A percentile compares a stretch with the other conserved stretches of the same genome.
phyloP scores from a whole-genome alignment of 1,284 basidiomycete species.

The Irpex lacteus region DNA sequence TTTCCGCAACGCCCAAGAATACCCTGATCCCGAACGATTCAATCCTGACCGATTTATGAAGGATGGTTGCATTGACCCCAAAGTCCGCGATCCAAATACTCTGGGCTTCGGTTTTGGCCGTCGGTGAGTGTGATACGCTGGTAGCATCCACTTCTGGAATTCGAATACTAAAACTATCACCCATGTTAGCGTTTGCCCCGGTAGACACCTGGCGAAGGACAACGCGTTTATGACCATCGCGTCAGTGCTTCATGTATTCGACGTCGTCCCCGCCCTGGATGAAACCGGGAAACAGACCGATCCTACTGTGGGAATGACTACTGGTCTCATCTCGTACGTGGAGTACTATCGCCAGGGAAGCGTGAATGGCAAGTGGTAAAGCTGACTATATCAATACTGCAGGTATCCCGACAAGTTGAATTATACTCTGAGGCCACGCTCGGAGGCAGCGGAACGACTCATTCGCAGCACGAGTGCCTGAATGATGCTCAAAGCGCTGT shows the following conservation, averaged over 20 bases:
- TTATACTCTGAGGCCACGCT: background rate
- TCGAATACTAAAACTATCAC: background rate
- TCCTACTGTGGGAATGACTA: background rate
- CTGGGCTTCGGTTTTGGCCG: constrained; percentile 24
- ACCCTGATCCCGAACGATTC: background rate
- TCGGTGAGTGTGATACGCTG: constrained; percentile 14
- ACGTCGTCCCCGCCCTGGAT: constrained; percentile 14
- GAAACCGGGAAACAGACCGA: background rate
- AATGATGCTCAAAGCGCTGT: background rate
- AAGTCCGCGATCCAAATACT: constrained; percentile 7
- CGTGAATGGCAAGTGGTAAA: background rate
- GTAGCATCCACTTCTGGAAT: background rate
- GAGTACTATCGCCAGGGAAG: too few species aligned
- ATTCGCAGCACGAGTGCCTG: background rate
- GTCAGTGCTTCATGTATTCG: constrained; percentile 19
- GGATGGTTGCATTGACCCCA: constrained; percentile 1
- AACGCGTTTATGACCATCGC: constrained; percentile 24
- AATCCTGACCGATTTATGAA: background rate
- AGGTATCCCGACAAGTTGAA: background rate
- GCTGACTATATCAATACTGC: background rate
- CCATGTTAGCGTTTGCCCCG: constrained; percentile 18
- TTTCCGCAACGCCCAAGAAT: background rate
- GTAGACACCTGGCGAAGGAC: constrained; percentile 21
- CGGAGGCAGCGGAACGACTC: background rate
- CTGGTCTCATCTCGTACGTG: background rate